phyloP scores from a whole-genome alignment of 768 basidiomycete genomes.

The Mycena haematopus region DNA sequence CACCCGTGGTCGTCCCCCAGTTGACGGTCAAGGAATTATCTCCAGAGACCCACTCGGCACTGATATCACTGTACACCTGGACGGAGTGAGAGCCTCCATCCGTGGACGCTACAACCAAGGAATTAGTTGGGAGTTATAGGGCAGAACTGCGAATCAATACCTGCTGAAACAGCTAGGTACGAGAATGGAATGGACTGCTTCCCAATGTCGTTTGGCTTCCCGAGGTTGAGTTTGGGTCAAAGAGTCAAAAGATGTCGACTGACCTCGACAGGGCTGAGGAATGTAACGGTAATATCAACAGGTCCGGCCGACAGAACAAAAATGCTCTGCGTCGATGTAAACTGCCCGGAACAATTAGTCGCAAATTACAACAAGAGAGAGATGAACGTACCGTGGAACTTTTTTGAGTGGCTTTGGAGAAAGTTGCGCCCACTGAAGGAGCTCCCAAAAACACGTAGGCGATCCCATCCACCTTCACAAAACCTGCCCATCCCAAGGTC shows the following conservation, averaged over 20 bases:
- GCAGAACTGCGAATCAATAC: too few relatives aligned
- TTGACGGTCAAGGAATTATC: conserved; percentile 55
- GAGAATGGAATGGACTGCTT: conserved; percentile 68
- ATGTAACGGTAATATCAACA: conserved; percentile 64
- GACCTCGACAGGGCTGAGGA: conserved; percentile 75
- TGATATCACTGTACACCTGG: conserved; percentile 64
- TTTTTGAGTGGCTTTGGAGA: conserved; percentile 60
- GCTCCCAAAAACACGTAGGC: conserved; percentile 64
- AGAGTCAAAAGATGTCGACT: too few relatives aligned
- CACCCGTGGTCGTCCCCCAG: conserved; percentile 58
- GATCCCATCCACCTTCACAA: conserved; percentile 64
- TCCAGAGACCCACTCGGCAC: conserved; percentile 59
- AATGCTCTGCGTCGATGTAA: conserved; percentile 67
- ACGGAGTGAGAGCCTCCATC: conserved; percentile 56
- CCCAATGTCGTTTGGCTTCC: conserved; percentile 60
- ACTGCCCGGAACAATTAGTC: conserved; percentile 42
- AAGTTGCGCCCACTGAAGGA: conserved; percentile 50
- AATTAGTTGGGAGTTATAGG: too few relatives aligned
- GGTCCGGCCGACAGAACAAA: conserved; percentile 68
- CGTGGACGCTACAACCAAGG: too few relatives aligned
- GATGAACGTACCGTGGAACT: conserved; percentile 38
- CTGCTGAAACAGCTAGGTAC: conserved; percentile 57
- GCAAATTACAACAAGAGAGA: too few relatives aligned
- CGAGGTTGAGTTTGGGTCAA: not conserved
- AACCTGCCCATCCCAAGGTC: conserved; percentile 71